These are phyloP conservation scores for Cladophialophora bantiana DNA, from an alignment of 2,329 filamentous ascomycete genomes.

Conservation along the genomic window DNA sequence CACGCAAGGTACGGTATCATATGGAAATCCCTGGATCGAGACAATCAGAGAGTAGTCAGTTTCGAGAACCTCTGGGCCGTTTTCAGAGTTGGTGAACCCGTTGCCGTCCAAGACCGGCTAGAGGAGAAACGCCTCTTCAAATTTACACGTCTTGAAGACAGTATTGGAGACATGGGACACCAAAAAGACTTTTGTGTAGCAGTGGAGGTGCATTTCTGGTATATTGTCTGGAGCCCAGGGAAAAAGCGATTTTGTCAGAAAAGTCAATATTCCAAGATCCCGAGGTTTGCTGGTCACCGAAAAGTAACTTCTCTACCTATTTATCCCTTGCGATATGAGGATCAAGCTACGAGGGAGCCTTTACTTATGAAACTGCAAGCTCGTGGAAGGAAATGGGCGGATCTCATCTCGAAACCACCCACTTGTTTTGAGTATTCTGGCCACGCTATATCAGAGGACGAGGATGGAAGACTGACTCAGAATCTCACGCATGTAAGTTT, in stretches of 20 bases:
- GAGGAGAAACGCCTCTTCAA: slow-evolving; percentile 20
- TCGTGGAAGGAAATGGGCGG: slow-evolving; percentile 5
- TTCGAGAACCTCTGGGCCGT: slow-evolving; percentile 21
- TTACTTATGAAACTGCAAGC: slow-evolving; percentile 1
- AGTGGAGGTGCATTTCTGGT: slow-evolving; percentile 14
- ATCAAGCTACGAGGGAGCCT: background rate
- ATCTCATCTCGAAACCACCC: slow-evolving; percentile 7
- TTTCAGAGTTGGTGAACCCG: slow-evolving; percentile 14
- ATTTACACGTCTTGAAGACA: slow-evolving; percentile 18
- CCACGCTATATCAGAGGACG: slow-evolving; percentile 7
- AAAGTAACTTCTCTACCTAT: slow-evolving; percentile 12
- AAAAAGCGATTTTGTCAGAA: slow-evolving; percentile 20
- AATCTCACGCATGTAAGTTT: slow-evolving; percentile 6
- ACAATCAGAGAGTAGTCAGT: background rate
- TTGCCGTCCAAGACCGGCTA: slow-evolving; percentile 16
- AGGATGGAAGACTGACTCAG: background rate
- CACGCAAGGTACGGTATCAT: slow-evolving; percentile 5
- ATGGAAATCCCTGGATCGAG: background rate
- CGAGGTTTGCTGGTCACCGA: slow-evolving; percentile 14
- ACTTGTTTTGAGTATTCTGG: slow-evolving; percentile 8
- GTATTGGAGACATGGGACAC: background rate
- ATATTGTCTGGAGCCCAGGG: slow-evolving; percentile 9
- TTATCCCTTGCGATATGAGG: slow-evolving; percentile 17
- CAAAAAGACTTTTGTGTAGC: slow-evolving; percentile 16
- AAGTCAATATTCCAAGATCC: slow-evolving; percentile 10